Percentiles rank a stretch among this genome's conserved stretches.
Evolutionary conservation across 2,329 filamentous ascomycete genomes (phyloP).

Genomic region (Sordariomycetes sp.): DNA sequence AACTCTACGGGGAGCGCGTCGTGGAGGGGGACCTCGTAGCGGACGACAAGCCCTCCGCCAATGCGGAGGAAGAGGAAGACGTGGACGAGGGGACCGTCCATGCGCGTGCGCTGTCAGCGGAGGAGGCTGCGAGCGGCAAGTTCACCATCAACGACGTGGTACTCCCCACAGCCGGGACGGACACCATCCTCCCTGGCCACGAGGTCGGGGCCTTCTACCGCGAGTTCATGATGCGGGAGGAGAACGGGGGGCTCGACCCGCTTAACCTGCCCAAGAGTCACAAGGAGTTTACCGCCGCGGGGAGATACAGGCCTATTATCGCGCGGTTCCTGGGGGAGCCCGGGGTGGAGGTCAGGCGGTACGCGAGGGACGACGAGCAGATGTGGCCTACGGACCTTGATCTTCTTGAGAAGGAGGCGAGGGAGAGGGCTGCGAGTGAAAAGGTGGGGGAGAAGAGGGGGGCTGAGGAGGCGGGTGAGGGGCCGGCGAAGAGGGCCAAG

Average conservation of each 20-base stretch:
- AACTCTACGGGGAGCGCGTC: slow-evolving; percentile 57
- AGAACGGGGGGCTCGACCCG: slow-evolving; percentile 69
- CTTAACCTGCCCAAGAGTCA: slow-evolving; percentile 75
- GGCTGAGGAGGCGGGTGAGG: slow-evolving; percentile 6
- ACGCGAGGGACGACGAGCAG: slow-evolving; percentile 62
- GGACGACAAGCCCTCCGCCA: slow-evolving; percentile 23
- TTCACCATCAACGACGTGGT: slow-evolving; percentile 83
- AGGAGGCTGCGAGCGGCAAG: slow-evolving; percentile 64
- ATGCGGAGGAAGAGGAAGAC: slow-evolving; percentile 32
- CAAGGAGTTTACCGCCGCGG: slow-evolving; percentile 78
- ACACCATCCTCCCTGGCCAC: slow-evolving; percentile 77
- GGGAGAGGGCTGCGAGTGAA: slow-evolving; percentile 7
- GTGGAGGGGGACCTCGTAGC: slow-evolving; percentile 79
- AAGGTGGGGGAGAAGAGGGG: slow-evolving; percentile 12
- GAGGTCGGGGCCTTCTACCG: slow-evolving; percentile 73
- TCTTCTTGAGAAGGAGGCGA: slow-evolving; percentile 31
- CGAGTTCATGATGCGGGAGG: slow-evolving; percentile 69
- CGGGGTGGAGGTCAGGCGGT: slow-evolving; percentile 56
- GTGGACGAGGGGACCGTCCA: slow-evolving; percentile 32
- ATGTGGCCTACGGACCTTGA: slow-evolving; percentile 83
- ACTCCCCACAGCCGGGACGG: slow-evolving; percentile 82
- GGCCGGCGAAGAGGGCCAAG: slow-evolving; percentile 7
- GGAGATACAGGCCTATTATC: slow-evolving; percentile 77
- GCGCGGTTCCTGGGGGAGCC: slow-evolving; percentile 54
- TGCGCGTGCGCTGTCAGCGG: slow-evolving; percentile 59